These are phyloP conservation scores for Coix lacrymajobi DNA, from an alignment of 176 grass and related monocot genomes.

Conservation along the genomic window DNA sequence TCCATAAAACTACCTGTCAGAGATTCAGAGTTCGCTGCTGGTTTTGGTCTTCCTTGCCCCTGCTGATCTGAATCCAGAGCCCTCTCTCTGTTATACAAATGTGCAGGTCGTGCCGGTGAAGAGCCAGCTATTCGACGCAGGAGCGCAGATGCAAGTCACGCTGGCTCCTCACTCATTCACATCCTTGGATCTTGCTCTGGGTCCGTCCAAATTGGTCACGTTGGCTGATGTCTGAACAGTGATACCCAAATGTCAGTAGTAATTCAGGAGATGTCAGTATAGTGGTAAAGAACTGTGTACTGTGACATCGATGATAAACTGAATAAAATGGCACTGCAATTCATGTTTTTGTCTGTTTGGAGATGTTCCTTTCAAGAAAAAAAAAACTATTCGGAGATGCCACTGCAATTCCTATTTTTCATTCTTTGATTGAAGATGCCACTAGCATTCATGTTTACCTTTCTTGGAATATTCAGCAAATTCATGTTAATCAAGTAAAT, in stretches of 20 bases:
- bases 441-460: not conserved
- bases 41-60: not conserved
- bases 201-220: conserved; percentile 1
- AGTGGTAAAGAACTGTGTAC: not conserved
- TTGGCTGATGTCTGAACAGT: not conserved
- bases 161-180: conserved; percentile 47
- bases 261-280: not conserved
- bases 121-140: conserved; percentile 35
- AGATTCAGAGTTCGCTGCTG: not conserved
- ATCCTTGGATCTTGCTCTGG: conserved; percentile 61
- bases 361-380: not conserved
- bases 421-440: not conserved
- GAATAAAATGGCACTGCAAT: not conserved
- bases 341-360: not conserved
- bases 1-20: not conserved
- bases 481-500: too few relatives aligned
- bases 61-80: not conserved
- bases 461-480: too few relatives aligned
- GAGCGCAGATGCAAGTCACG: conserved; percentile 44
- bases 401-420: not conserved
- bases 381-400: not conserved
- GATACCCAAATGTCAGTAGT: not conserved
- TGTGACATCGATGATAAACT: not conserved
- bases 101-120: conserved; percentile 53
- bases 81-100: not conserved